These are phyloP conservation scores for Lentithecium fluviatile DNA, from an alignment of 495 filamentous ascomycete genomes.

Conservation along the genomic window DNA sequence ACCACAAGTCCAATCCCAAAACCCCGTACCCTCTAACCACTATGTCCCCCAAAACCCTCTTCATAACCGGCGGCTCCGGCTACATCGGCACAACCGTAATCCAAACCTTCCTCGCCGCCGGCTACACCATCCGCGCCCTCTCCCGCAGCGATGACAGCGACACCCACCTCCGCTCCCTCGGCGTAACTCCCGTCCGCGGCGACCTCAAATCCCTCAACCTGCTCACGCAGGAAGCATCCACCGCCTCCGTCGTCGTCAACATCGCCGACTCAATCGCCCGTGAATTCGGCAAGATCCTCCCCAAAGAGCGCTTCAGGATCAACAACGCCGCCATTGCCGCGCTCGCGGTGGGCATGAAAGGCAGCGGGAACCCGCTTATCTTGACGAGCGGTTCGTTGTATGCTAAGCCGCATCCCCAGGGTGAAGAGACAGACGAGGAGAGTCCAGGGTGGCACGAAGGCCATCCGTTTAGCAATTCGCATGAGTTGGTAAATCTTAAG, in stretches of 20 bases:
- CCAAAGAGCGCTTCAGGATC: slow-evolving; percentile 22
- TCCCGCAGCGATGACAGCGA: slow-evolving; percentile 41
- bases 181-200: slow-evolving; percentile 44
- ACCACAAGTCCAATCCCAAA: too few species aligned
- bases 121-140: slow-evolving; percentile 44
- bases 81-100: slow-evolving; percentile 45
- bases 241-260: slow-evolving; percentile 45
- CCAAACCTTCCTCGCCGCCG: slow-evolving; percentile 40
- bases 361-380: slow-evolving; percentile 42
- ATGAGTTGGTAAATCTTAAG: slow-evolving; percentile 36
- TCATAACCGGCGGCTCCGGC: slow-evolving; percentile 49
- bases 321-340: slow-evolving; percentile 43
- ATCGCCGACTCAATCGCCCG: slow-evolving; percentile 39
- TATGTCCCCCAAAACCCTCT: slow-evolving; percentile 34
- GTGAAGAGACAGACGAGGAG: slow-evolving; percentile 43
- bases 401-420: slow-evolving; percentile 37
- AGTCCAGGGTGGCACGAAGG: slow-evolving; percentile 21
- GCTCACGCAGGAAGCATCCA: slow-evolving; percentile 38
- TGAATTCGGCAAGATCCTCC: slow-evolving; percentile 11
- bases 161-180: slow-evolving; percentile 39
- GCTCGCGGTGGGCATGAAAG: slow-evolving; percentile 40
- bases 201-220: slow-evolving; percentile 42
- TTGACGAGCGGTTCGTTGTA: slow-evolving; percentile 42
- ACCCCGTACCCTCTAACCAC: background rate
- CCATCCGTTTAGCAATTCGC: slow-evolving; percentile 29